Evolutionary conservation across 2,329 filamentous ascomycete species (phyloP), one percentile per base, ranked within the genome.

Genomic region (Paraphoma sp.): DNA sequence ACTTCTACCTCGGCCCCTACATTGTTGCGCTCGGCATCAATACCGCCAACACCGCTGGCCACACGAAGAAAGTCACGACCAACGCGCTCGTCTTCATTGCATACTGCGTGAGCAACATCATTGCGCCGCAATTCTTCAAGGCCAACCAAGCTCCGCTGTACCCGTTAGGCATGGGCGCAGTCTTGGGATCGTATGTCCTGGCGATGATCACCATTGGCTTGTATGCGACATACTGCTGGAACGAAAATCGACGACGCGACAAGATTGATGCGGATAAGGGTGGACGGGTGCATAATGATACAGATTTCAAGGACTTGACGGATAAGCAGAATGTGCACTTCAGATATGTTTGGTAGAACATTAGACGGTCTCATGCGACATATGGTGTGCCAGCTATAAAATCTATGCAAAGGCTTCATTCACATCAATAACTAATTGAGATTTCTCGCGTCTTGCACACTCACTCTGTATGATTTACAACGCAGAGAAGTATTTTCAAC

Each of bases 61-160:
- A 76, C 23, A 78, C 76, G 0, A 78, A 78, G 59, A 76, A 76
- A 47, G 68, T 76, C 5, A 72, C 72, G 0, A 68, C 66, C 45
- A 75, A 73, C 48, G 74, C 74, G 41, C 63, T 69, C 2, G 70
- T 76, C 16, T 73, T 72, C 42, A 58, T 77, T 14, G 81, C 79
- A 0, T 85, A 75, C 49, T 76, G 71, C 53, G 40, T 72, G 0
- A 70, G 70, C 4, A 81, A 80, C 54, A 76, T 81, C 51, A 71
- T 79, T 5, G 77, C 67, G 0, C 78, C 78, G 0, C 73, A 76
- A 40, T 78, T 79, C 45, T 80, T 80, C 69, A 72, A 70, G 40
- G 43, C 68, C 0, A 44, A 65, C 0, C 72, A 79, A 48, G 73
- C 75, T 0, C 76, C 71, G 0, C 53, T 64, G 1, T 80, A 79